Evolutionary conservation across 2,329 filamentous ascomycete species (phyloP).

Genomic region (Rutstroemia sydowiana): DNA sequence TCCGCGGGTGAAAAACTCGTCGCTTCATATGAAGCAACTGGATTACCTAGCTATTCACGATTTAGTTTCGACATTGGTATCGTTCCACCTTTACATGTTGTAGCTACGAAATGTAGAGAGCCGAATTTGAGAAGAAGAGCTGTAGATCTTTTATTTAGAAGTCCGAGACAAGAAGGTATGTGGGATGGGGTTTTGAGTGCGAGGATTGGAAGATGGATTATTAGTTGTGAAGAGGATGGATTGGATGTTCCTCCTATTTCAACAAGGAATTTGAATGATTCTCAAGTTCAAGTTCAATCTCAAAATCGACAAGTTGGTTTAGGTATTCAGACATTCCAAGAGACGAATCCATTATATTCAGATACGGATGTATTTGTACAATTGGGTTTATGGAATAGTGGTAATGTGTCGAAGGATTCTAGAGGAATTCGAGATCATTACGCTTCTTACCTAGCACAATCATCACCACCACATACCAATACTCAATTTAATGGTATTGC

Average conservation of each 20-base stretch:
- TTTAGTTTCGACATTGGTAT: constrained; percentile 60
- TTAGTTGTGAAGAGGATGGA: constrained; percentile 24
- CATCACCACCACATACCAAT: no score
- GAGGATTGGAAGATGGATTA: constrained; percentile 23
- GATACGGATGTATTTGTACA: no score
- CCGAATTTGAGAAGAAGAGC: constrained; percentile 49
- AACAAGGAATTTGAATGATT: no score
- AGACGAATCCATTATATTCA: no score
- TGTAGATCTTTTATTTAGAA: constrained; percentile 50
- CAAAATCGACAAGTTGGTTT: no score
- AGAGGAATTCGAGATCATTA: neutral
- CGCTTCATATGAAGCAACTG: constrained; percentile 5
- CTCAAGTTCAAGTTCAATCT: no score
- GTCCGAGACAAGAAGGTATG: constrained; percentile 58
- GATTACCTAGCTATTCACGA: constrained; percentile 29
- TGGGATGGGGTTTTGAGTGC: constrained; percentile 44
- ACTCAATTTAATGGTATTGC: no score
- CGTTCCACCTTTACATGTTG: constrained; percentile 56
- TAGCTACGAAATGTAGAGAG: constrained; percentile 60
- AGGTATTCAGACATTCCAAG: no score
- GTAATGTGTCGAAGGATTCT: neutral
- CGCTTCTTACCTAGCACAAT: neutral
- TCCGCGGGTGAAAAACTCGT: constrained; percentile 17
- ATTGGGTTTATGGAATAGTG: neutral
- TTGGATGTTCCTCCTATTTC: constrained; percentile 17